Evolutionary conservation across 768 basidiomycete species (phyloP), one percentile per base, ranked within the genome.

Genomic region (Chiua virens): DNA sequence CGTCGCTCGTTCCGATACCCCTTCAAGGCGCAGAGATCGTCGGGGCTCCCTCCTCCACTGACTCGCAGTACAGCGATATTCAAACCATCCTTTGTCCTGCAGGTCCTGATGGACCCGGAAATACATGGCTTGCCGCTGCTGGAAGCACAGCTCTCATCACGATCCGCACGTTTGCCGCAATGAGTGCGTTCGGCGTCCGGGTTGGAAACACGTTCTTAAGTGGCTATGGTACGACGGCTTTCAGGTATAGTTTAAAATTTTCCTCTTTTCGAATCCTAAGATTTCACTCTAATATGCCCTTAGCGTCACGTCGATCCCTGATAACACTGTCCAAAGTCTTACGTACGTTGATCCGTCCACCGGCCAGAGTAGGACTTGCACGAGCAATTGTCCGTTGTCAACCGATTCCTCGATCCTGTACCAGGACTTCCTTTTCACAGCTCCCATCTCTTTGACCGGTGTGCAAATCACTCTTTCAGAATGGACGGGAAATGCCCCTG

Each of bases 391-490:
- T 67, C 92, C 94, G 0, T 76, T 99, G 36, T 82, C 83, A 5
- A 83, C 83, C 40, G 82, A 97, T 65, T 67, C 88, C 3, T 78
- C 82, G 11, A 71, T 98, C 50, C 78, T 82, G 1, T 98, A 92
- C 65, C 94, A 98, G 68, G 97, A 99, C 69, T 99, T 97, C 73
- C 72, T 97, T 37, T 98, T 98, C 67, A 69, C 77, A 44, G 65
- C 68, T 8, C 69, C 79, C 7, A 65, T 81, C 30, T 71, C 76
- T n/a, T 80, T 98, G 59, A 97, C 94, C 7, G 97, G 97, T 44
- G 82, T 97, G 54, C 87, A 95, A 68, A 75, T 99, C 61, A 87
- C 83, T 48, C 75, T 98, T 18, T 82, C 86, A 8, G 72, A 76
- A 42, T 96, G 87, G 79, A 78, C 73, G 40, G 96, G 94, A 34